phyloP scores from a whole-genome alignment of 768 basidiomycete species.

The Phanerochaete sordida region DNA sequence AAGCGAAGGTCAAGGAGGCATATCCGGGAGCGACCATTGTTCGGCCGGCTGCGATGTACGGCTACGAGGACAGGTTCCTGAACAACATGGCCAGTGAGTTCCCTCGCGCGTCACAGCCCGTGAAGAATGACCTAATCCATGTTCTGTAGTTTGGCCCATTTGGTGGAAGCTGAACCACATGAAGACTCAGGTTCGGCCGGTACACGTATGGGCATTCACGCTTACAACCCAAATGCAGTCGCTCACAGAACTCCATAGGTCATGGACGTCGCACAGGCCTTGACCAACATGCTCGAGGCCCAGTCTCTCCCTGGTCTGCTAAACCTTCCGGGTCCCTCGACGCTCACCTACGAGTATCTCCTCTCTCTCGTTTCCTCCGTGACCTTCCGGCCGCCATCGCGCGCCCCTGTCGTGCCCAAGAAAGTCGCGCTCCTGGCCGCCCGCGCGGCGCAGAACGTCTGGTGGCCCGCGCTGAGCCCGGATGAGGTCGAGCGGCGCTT shows the following conservation, averaged over 20 bases:
- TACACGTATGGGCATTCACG: slow-evolving; percentile 56
- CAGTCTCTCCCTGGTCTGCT: slow-evolving; percentile 65
- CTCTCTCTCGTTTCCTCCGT: slow-evolving; percentile 75
- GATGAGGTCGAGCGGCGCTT: slow-evolving; percentile 90
- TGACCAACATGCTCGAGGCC: slow-evolving; percentile 69
- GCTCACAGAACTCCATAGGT: slow-evolving; percentile 48
- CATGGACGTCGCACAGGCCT: slow-evolving; percentile 89
- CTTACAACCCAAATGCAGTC: background rate
- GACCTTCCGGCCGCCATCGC: slow-evolving; percentile 71
- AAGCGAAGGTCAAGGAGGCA: slow-evolving; percentile 76
- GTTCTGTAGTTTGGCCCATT: slow-evolving; percentile 72
- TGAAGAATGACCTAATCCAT: background rate
- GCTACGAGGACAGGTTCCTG: slow-evolving; percentile 92
- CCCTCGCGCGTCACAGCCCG: slow-evolving; percentile 5
- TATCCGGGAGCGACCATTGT: slow-evolving; percentile 89
- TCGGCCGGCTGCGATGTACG: slow-evolving; percentile 81
- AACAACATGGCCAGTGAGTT: slow-evolving; percentile 87
- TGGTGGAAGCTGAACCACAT: slow-evolving; percentile 93
- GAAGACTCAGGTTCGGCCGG: slow-evolving; percentile 84
- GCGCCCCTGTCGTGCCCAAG: slow-evolving; percentile 76
- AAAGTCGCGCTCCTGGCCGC: slow-evolving; percentile 61
- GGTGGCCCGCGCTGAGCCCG: slow-evolving; percentile 92
- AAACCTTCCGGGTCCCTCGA: slow-evolving; percentile 85
- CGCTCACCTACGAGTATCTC: slow-evolving; percentile 78
- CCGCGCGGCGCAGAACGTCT: slow-evolving; percentile 59